Evolutionary conservation across 31 red algal species (phyloP).

Genomic region (Endocladia muricata): DNA sequence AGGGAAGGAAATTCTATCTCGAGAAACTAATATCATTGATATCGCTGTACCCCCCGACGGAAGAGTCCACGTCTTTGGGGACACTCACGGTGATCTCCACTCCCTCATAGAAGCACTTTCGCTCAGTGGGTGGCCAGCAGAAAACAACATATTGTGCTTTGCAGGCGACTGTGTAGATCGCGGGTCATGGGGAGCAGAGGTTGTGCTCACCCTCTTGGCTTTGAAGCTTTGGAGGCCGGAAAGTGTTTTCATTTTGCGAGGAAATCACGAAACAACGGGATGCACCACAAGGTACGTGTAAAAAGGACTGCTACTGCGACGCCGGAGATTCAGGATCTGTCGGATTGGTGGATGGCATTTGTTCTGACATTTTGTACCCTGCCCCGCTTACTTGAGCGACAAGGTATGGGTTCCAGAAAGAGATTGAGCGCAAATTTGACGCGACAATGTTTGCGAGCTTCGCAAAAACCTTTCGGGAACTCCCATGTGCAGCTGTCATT

Average conservation of each 20-base stretch:
- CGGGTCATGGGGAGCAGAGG: constrained; percentile 81
- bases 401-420: constrained; percentile 76
- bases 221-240: constrained; percentile 59
- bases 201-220: constrained; percentile 48
- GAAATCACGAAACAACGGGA: constrained; percentile 86
- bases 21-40: constrained; percentile 58
- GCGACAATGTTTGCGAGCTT: constrained; percentile 30
- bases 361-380: neutral
- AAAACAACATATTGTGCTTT: constrained; percentile 65
- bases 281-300: constrained; percentile 64
- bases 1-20: constrained; percentile 25
- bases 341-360: neutral
- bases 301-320: neutral
- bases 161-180: constrained; percentile 85
- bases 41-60: constrained; percentile 47
- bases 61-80: constrained; percentile 70
- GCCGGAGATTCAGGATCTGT: neutral
- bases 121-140: constrained; percentile 38
- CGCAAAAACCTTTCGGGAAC: constrained; percentile 56
- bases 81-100: constrained; percentile 76
- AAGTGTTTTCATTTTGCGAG: constrained; percentile 62
- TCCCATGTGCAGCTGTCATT: constrained; percentile 71
- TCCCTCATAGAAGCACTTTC: constrained; percentile 57
- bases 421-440: constrained; percentile 70
- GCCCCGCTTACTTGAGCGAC: too few species aligned